Conservation (phyloP, 2,329 filamentous ascomycete genomes). For the Neophaeococcomyces aloes region DNA sequence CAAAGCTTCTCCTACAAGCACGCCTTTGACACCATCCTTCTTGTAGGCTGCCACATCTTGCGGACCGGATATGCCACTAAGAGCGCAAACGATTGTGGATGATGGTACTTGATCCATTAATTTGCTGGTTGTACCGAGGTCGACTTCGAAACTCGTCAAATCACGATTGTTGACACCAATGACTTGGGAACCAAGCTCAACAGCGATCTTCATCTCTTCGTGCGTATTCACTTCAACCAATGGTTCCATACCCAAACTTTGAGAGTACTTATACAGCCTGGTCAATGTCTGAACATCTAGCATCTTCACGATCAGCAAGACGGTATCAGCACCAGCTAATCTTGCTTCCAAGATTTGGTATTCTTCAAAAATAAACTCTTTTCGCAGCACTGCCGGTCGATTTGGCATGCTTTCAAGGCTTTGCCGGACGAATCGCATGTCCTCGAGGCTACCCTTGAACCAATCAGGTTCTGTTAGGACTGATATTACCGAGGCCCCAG, state of each 20-base stretch:
- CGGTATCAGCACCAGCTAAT: slow-evolving; percentile 84
- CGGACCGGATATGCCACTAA: slow-evolving; percentile 85
- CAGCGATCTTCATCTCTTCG: slow-evolving; percentile 82
- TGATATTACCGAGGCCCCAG: slow-evolving; percentile 92
- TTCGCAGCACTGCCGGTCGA: slow-evolving; percentile 79
- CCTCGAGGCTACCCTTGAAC: slow-evolving; percentile 98
- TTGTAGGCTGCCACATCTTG: slow-evolving; percentile 82
- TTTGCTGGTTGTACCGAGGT: slow-evolving; percentile 81
- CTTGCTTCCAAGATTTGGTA: slow-evolving; percentile 96
- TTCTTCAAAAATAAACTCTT: slow-evolving; percentile 96
- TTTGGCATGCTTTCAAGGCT: slow-evolving; percentile 86
- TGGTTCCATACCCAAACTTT: slow-evolving; percentile 89
- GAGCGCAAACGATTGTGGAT: slow-evolving; percentile 77
- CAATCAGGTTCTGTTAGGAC: slow-evolving; percentile 97
- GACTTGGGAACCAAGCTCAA: slow-evolving; percentile 75
- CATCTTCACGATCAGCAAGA: slow-evolving; percentile 98
- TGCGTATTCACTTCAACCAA: slow-evolving; percentile 92
- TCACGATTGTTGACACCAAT: slow-evolving; percentile 98
- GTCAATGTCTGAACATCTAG: slow-evolving; percentile 63
- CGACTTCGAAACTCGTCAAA: slow-evolving; percentile 91
- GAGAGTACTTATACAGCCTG: slow-evolving; percentile 76
- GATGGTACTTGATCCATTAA: slow-evolving; percentile 77
- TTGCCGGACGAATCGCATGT: slow-evolving; percentile 75
- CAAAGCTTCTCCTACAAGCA: slow-evolving; percentile 88
- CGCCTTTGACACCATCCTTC: slow-evolving; percentile 79